A percentile compares a stretch with the other conserved stretches of the same genome.
Conservation (phyloP, 1,284 basidiomycete species). For the Pseudozyma hubeiensis region DNA sequence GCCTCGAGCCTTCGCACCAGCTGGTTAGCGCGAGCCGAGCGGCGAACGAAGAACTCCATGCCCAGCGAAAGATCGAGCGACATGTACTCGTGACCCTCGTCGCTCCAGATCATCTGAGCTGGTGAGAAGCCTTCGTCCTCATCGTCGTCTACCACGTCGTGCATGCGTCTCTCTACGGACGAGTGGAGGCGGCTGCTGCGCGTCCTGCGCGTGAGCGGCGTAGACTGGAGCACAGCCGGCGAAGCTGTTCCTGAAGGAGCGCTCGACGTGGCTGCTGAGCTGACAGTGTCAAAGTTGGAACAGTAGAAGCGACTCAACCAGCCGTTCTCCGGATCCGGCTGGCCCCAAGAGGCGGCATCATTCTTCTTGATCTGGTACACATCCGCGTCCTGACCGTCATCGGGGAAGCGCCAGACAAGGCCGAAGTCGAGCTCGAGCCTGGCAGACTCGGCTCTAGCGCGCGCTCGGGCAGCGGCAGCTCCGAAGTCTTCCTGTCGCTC, state of each 20-base stretch:
- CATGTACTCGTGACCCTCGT: slow-evolving; percentile 61
- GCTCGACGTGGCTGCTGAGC: slow-evolving; percentile 31
- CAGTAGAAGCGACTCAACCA: slow-evolving; percentile 65
- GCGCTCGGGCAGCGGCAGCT: slow-evolving; percentile 32
- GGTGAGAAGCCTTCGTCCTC: slow-evolving; percentile 34
- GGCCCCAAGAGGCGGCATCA: slow-evolving; percentile 51
- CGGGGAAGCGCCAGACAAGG: slow-evolving; percentile 60
- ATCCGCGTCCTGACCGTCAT: slow-evolving; percentile 57
- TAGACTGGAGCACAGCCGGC: slow-evolving; percentile 45
- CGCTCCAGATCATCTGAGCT: slow-evolving; percentile 57
- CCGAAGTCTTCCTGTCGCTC: slow-evolving; percentile 31
- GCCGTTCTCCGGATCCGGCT: slow-evolving; percentile 59
- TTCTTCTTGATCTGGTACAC: slow-evolving; percentile 45
- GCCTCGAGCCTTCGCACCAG: slow-evolving; percentile 59
- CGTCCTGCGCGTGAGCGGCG: slow-evolving; percentile 38
- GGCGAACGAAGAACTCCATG: slow-evolving; percentile 62
- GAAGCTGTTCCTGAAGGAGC: slow-evolving; percentile 39
- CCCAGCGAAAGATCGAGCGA: slow-evolving; percentile 57
- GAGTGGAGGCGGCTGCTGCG: slow-evolving; percentile 45
- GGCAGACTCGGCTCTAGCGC: slow-evolving; percentile 41
- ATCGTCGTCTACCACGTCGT: slow-evolving; percentile 42
- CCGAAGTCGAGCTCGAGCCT: slow-evolving; percentile 59
- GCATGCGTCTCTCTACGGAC: slow-evolving; percentile 44
- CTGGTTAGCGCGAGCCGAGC: slow-evolving; percentile 59
- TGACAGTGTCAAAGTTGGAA: slow-evolving; percentile 52